A percentile compares a stretch with the other conserved stretches of the same genome.
phyloP scores from a whole-genome alignment of 2,329 filamentous ascomycete genomes.

The Ascochyta viciae-villosae region DNA sequence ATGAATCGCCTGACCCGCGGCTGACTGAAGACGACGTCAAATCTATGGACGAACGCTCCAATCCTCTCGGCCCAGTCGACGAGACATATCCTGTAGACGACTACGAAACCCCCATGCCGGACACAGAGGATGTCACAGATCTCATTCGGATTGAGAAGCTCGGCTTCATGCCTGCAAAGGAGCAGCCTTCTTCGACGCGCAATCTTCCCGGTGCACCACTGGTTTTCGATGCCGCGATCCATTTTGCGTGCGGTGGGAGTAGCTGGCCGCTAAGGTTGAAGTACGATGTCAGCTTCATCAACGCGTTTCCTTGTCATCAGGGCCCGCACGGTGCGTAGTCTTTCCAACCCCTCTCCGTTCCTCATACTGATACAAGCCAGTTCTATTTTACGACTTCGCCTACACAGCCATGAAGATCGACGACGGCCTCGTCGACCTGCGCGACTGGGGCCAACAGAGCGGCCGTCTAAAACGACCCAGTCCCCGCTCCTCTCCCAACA shows the following conservation, averaged over 20 bases:
- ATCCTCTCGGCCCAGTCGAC: slow-evolving; percentile 71
- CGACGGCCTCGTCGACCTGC: slow-evolving; percentile 66
- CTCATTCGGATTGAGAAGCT: slow-evolving; percentile 74
- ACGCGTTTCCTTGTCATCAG: slow-evolving; percentile 51
- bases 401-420: slow-evolving; percentile 67
- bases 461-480: slow-evolving; percentile 39
- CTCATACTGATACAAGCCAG: slow-evolving; percentile 39
- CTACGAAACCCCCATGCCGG: slow-evolving; percentile 67
- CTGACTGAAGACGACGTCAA: slow-evolving; percentile 67
- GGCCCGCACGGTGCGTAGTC: slow-evolving; percentile 48
- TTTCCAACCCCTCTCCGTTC: no score
- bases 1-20: slow-evolving; percentile 60
- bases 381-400: slow-evolving; percentile 75
- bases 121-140: slow-evolving; percentile 66
- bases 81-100: slow-evolving; percentile 70
- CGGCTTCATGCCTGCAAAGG: slow-evolving; percentile 60
- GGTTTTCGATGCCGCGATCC: slow-evolving; percentile 49
- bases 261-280: slow-evolving; percentile 49
- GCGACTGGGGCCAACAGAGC: slow-evolving; percentile 65
- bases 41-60: slow-evolving; percentile 71
- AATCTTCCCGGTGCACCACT: slow-evolving; percentile 42
- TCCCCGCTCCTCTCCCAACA: slow-evolving; percentile 43
- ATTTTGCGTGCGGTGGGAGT: slow-evolving; percentile 50
- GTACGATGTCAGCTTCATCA: slow-evolving; percentile 52
- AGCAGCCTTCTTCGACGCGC: slow-evolving; percentile 39